phyloP scores from a whole-genome alignment of 495 filamentous ascomycete species.

The Talaromyces nanjingensis region DNA sequence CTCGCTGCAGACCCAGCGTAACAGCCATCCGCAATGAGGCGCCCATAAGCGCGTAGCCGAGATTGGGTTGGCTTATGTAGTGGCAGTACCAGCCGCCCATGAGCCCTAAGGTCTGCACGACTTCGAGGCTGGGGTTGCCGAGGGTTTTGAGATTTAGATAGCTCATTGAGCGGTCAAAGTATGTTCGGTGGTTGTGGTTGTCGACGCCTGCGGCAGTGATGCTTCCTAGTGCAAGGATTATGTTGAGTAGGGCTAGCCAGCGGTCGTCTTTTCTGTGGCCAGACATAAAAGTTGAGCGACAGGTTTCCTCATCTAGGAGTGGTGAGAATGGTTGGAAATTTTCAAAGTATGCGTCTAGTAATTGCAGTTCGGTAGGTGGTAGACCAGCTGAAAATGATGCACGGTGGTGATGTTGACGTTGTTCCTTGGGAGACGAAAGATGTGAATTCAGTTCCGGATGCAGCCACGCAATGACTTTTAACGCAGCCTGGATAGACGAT shows the following conservation, averaged over 20 bases:
- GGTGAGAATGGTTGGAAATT: constrained; percentile 69
- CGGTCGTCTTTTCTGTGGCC: constrained; percentile 60
- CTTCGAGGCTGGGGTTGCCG: constrained; percentile 50
- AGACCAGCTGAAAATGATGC: constrained; percentile 42
- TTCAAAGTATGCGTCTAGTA: constrained; percentile 73
- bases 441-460: constrained; percentile 56
- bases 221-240: constrained; percentile 73
- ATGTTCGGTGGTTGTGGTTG: constrained; percentile 64
- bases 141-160: constrained; percentile 62
- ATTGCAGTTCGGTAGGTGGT: constrained; percentile 41
- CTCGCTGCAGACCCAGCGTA: constrained; percentile 68
- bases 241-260: constrained; percentile 73
- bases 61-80: constrained; percentile 72
- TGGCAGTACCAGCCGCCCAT: constrained; percentile 75
- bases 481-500: constrained; percentile 74
- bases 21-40: constrained; percentile 40
- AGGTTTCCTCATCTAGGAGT: constrained; percentile 68
- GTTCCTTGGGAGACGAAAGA: constrained; percentile 36
- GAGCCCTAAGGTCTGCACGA: constrained; percentile 61
- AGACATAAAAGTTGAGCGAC: constrained; percentile 64
- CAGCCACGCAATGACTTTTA: constrained; percentile 74
- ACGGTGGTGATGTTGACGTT: constrained; percentile 39
- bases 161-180: constrained; percentile 63
- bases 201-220: constrained; percentile 63
- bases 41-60: constrained; percentile 48